Base-by-base conservation (phyloP, 1,139 yeast species). In the Nematodospora anomalae region DNA sequence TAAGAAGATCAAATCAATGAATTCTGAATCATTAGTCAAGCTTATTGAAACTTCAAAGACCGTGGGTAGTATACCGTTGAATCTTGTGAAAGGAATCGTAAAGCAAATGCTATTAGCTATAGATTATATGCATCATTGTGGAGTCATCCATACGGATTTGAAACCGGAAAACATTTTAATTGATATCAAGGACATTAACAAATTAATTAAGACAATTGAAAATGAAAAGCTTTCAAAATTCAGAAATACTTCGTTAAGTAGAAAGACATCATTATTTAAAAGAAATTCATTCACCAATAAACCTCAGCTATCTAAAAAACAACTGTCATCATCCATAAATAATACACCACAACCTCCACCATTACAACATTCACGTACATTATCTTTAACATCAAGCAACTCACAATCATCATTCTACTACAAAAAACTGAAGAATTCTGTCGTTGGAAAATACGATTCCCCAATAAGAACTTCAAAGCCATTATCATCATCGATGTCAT, bases 131-230 rank as follows among this genome's bases (percentile, higher is more conserved):
- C 75, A 69, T 45, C 60, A 54, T 46, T 64, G 71, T 45, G 72
- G 72, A 2, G 59, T 69, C 4, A 62, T 67, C 30, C 75, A 69
- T 49, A 69, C 75, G 11, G 75, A 69, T 42, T 52, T 69, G 39
- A 69, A 69, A 44, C 73, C 73, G 2, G 75, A 69, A 41, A 69
- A 69, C 46, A 62, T 69, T 13, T 55, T 69, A 36, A 60, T 68
- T 33, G 70, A 66, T 37, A 63, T 67, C 12, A 66, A 67, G 22
- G 67, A 65, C 33, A 64, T 66, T 6, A 63, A 61, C 34, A 64
- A 53, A 38, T 53, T 66, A 25, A 64, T 66, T 15, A 53, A 56
- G 20, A 46, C 55, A 43, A 60, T 64, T 11, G 72, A 64, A 46
- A 56, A 57, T 16, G 67, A 64, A 27, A 60, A 55, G 27, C 27